Evolutionary conservation across 1,139 yeast genomes (phyloP).

Genomic region (Magnusiomyces tetraspermus): DNA sequence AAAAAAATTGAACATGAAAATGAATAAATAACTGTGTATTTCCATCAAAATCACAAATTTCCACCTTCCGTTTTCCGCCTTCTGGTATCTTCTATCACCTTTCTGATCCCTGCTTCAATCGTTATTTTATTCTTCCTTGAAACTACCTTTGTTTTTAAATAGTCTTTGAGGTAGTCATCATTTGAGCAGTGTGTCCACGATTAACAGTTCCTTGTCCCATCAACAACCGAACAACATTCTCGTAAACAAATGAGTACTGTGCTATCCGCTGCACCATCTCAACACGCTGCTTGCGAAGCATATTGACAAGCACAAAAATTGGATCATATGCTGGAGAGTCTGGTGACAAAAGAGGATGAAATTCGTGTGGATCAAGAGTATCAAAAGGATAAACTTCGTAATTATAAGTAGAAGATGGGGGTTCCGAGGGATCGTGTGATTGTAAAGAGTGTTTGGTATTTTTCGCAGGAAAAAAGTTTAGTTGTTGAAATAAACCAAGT

Average conservation of each 20-base stretch:
- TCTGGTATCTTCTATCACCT: not conserved
- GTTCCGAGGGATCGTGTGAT: not conserved
- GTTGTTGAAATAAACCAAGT: not conserved
- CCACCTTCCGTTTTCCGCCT: too few species aligned
- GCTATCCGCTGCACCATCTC: slow-evolving; percentile 59
- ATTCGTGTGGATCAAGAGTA: not conserved
- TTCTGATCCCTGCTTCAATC: not conserved
- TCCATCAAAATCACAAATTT: too few species aligned
- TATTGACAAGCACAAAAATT: slow-evolving; percentile 34
- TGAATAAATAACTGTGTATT: too few species aligned
- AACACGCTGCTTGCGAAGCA: slow-evolving; percentile 45
- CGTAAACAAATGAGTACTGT: slow-evolving; percentile 46
- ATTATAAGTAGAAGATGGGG: not conserved
- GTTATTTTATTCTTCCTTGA: not conserved
- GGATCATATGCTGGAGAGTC: slow-evolving; percentile 17
- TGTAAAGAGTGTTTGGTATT: not conserved
- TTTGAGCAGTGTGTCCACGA: not conserved
- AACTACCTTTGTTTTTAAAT: not conserved
- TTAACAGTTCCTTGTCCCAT: not conserved
- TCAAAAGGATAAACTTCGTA: not conserved
- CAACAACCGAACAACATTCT: slow-evolving; percentile 22
- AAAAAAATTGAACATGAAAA: too few species aligned
- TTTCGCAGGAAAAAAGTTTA: too few species aligned
- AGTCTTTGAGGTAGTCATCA: not conserved
- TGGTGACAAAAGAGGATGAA: not conserved